phyloP scores from a whole-genome alignment of 2,329 filamentous ascomycete genomes.

The Neophaeococcomyces mojaviensis region DNA sequence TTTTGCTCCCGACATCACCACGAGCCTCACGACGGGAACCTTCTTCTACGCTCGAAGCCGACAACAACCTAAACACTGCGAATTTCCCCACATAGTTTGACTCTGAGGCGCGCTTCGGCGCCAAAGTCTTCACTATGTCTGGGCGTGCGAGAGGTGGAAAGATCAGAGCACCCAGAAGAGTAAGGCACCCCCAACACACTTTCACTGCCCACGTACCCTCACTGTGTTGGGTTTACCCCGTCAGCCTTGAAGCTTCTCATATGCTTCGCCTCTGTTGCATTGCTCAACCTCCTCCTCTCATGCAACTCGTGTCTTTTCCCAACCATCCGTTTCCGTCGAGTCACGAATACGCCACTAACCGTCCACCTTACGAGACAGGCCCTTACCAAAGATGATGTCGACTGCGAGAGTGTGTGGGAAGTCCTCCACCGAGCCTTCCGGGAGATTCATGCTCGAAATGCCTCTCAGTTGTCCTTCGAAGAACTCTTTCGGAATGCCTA shows the following conservation, averaged over 20 bases:
- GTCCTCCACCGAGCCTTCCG: conserved; percentile 67
- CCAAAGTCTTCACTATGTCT: conserved; percentile 27
- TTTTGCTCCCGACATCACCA: too few relatives aligned
- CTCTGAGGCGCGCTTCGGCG: conserved; percentile 4
- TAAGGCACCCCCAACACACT: conserved; percentile 41
- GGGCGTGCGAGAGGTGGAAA: conserved; percentile 47
- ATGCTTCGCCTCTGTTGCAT: too few relatives aligned
- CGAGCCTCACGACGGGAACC: too few relatives aligned
- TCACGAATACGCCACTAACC: conserved; percentile 10
- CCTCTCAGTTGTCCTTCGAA: conserved; percentile 85
- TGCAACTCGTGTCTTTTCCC: background rate
- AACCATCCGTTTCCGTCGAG: background rate
- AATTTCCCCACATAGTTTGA: background rate
- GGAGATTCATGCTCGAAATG: conserved; percentile 89
- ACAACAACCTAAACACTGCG: too few relatives aligned
- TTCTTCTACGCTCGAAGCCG: too few relatives aligned
- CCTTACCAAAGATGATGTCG: conserved; percentile 53
- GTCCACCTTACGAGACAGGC: conserved; percentile 36
- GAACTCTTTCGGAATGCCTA: conserved; percentile 91
- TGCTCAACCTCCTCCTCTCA: background rate
- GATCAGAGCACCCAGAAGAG: conserved; percentile 60
- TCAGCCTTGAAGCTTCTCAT: too few relatives aligned
- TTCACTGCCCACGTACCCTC: too few relatives aligned
- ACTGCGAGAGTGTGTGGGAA: conserved; percentile 81
- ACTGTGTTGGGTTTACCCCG: too few relatives aligned